These are phyloP conservation scores for Pleurotus eryngii DNA, from an alignment of 768 basidiomycete species.

Conservation along the genomic window DNA sequence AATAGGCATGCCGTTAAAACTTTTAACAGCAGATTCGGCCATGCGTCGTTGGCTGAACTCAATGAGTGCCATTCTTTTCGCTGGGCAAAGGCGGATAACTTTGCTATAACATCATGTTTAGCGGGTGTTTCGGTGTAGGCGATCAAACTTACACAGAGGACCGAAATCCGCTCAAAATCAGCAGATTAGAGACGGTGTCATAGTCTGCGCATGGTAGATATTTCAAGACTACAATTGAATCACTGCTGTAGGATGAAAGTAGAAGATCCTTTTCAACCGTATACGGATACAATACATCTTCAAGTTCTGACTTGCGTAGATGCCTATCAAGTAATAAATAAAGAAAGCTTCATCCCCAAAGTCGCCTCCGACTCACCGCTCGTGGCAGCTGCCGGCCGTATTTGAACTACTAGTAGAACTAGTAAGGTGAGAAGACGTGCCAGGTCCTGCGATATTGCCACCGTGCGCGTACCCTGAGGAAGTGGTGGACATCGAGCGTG, in stretches of 20 bases:
- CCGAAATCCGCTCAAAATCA: constrained; percentile 1
- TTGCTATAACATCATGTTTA: background rate
- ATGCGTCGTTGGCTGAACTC: background rate
- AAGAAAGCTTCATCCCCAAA: no score
- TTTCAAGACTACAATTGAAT: background rate
- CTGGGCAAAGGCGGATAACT: background rate
- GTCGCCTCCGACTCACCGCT: no score
- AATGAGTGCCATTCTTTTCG: background rate
- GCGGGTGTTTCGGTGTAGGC: no score
- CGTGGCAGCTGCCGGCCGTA: no score
- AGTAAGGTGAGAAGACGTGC: no score
- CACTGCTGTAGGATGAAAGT: background rate
- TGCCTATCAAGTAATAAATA: background rate
- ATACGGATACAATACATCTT: background rate
- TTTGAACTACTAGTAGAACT: no score
- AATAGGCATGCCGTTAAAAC: background rate
- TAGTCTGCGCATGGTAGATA: background rate
- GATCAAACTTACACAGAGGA: constrained; percentile 4
- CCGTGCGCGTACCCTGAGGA: no score
- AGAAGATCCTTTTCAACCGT: background rate
- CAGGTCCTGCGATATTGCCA: no score
- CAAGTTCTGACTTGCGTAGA: background rate
- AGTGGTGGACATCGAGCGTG: no score
- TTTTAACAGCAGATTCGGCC: constrained; percentile 2
- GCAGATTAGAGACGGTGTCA: constrained; percentile 2